phyloP scores from a whole-genome alignment of 805 yeast species.

The Ogataea ramenticola region DNA sequence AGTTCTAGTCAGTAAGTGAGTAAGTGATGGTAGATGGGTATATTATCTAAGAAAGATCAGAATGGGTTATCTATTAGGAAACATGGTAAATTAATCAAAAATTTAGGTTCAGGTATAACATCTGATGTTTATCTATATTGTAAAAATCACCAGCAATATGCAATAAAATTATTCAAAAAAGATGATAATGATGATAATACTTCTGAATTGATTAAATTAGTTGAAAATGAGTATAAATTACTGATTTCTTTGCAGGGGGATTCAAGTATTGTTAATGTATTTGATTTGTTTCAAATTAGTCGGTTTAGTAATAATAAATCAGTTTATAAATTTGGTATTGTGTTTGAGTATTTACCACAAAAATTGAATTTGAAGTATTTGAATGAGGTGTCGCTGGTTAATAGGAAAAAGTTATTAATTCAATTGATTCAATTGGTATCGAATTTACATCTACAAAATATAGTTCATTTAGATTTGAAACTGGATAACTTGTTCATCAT shows the following conservation, averaged over 20 bases:
- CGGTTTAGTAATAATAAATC: conserved; percentile 4
- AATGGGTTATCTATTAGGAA: neutral
- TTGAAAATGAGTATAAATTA: conserved; percentile 29
- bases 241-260: conserved; percentile 17
- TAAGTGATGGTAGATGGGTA: neutral
- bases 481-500: conserved; percentile 37
- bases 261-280: conserved; percentile 27
- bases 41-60: neutral
- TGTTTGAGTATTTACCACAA: conserved; percentile 30
- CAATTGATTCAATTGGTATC: conserved; percentile 33
- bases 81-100: conserved; percentile 9
- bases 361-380: conserved; percentile 5
- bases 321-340: conserved; percentile 20
- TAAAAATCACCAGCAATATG: conserved; percentile 24
- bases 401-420: conserved; percentile 28
- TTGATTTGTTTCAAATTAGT: conserved; percentile 23
- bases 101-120: conserved; percentile 12
- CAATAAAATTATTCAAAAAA: conserved; percentile 38
- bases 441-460: conserved; percentile 28
- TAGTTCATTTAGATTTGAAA: conserved; percentile 47
- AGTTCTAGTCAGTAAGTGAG: too few relatives aligned
- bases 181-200: conserved; percentile 33
- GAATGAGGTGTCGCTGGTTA: conserved; percentile 4
- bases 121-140: conserved; percentile 9
- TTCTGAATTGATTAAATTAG: conserved; percentile 34